These are phyloP conservation scores for Botrytis hyacinthi DNA, from an alignment of 2,329 filamentous ascomycete genomes.

Conservation along the genomic window DNA sequence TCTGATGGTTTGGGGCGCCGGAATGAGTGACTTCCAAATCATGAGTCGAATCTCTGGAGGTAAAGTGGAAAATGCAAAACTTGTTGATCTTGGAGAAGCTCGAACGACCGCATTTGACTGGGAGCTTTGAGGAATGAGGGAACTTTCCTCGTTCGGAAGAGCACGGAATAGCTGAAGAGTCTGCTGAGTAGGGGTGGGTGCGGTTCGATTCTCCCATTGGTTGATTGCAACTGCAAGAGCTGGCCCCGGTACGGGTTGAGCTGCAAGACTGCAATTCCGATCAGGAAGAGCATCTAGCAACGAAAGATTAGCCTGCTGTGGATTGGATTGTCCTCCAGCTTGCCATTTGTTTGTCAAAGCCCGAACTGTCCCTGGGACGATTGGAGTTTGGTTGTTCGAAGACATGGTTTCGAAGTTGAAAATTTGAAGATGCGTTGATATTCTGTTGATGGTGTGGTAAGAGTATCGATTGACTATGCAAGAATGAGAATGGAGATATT, in stretches of 20 bases:
- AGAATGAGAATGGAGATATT: neutral
- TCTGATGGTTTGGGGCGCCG: neutral
- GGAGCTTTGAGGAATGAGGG: neutral
- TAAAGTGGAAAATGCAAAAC: neutral
- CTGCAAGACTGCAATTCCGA: neutral
- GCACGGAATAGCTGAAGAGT: neutral
- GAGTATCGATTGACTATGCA: neutral
- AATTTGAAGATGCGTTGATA: neutral
- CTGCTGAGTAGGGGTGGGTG: neutral
- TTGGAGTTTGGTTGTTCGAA: neutral
- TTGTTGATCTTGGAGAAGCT: neutral
- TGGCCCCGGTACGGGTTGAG: neutral
- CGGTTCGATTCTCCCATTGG: neutral
- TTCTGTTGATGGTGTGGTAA: neutral
- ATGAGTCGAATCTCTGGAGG: neutral
- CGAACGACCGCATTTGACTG: neutral
- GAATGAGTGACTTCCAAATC: neutral
- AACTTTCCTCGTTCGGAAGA: neutral
- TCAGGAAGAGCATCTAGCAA: neutral
- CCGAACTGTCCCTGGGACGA: neutral
- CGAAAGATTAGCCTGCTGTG: neutral
- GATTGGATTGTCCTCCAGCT: neutral
- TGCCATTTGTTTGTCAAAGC: neutral
- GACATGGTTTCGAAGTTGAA: neutral
- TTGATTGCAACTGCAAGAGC: neutral